Percentiles rank a stretch among this genome's conserved stretches.
phyloP scores from a whole-genome alignment of 306 rosid genomes.

The Myrica gale region DNA sequence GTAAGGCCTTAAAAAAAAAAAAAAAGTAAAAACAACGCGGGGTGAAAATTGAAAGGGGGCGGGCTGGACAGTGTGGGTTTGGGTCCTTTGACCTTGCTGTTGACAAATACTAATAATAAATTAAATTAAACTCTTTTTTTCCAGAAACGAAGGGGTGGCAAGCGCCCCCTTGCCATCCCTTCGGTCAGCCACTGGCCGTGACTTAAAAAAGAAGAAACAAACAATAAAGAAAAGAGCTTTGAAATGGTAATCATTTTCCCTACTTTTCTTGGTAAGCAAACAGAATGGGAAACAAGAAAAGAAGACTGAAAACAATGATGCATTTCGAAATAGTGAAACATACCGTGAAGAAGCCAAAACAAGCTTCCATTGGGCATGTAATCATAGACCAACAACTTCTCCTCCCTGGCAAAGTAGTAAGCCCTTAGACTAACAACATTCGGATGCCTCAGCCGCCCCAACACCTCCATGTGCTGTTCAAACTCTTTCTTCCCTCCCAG shows the following conservation, averaged over 20 bases:
- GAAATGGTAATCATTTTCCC: neutral
- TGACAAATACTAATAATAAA: too few relatives aligned
- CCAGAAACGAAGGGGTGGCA: too few relatives aligned
- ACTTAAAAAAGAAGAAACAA: too few relatives aligned
- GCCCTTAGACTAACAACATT: slow-evolving; percentile 67
- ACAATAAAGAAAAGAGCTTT: too few relatives aligned
- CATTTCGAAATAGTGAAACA: neutral
- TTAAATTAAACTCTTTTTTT: too few relatives aligned
- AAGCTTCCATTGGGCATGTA: slow-evolving; percentile 78
- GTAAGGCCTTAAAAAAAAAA: too few relatives aligned
- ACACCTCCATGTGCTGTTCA: slow-evolving; percentile 68
- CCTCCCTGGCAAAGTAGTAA: slow-evolving; percentile 72
- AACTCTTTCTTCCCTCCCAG: slow-evolving; percentile 72
- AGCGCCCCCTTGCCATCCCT: too few relatives aligned
- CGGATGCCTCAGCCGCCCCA: slow-evolving; percentile 56
- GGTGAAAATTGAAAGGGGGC: too few relatives aligned
- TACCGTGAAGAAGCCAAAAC: slow-evolving; percentile 92
- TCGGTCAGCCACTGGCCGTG: too few relatives aligned
- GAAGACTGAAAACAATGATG: neutral
- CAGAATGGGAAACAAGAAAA: neutral
- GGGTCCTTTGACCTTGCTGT: too few relatives aligned
- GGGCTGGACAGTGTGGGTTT: too few relatives aligned
- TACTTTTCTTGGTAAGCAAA: slow-evolving; percentile 9
- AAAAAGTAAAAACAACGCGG: too few relatives aligned
- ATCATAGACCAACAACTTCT: slow-evolving; percentile 76